Evolutionary conservation across 805 yeast genomes (phyloP), one percentile per base, ranked within the genome.

Genomic region (Candida pseudofarinosa): DNA sequence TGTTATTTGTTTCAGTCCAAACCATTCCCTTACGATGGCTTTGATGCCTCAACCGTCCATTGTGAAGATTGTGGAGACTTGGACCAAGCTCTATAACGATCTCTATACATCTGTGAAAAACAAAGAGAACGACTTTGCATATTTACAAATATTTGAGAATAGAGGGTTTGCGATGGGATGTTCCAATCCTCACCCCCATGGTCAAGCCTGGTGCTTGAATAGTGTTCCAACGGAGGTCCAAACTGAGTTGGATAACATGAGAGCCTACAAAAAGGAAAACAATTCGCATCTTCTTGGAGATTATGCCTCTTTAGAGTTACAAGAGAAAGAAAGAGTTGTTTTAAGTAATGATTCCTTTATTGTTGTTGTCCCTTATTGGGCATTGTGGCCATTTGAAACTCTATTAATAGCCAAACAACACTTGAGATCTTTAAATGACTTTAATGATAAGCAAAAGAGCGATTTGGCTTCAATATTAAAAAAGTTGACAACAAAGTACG

Each of bases 151-250:
- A 32, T 84, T 84, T 56, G 91, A 84, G 58, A 84, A 84, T 59
- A 84, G 84, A 60, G 90, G 90, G 23, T 69, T 80, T 34, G 84
- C 86, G 4, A 84, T 84, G 90, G 90, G 90, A 33, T 84, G 90
- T 55, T 83, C 88, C 3, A 84, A 84, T 55, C 84, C 88, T 2
- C 91, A 84, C 61, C 89, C 90, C 5, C 91, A 84, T 55, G 88
- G 90, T 19, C 91, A 84, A 63, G 87, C 85, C 12, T 84, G 91
- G 91, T 78, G 84, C 60, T 67, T 83, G 42, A 81, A 76, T 48
- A 60, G 71, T 4, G 65, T 83, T 12, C 90, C 91, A 4, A 77
- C 77, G 31, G 89, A 83, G 62, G 85, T 85, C 7, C 71, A 68
- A 16, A 68, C 72, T 41, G 89, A 84, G 59, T 65, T 81, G 38